A percentile compares a stretch with the other conserved stretches of the same genome.
Conservation (phyloP, 352 stramenopile genomes). For the Blastocystis sp. region DNA sequence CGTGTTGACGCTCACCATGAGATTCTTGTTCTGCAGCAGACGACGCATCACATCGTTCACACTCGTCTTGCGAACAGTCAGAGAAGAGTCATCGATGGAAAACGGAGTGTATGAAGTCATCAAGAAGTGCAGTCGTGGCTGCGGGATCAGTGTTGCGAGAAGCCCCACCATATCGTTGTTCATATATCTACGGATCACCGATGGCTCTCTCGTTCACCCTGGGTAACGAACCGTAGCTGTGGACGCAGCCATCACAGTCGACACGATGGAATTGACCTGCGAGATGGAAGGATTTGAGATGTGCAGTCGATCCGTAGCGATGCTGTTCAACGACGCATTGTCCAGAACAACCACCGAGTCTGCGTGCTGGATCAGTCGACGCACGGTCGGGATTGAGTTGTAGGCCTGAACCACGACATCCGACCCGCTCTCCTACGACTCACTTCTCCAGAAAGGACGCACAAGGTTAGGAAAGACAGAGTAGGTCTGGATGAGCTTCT, state of each 20-base stretch:
- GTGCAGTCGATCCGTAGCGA: constrained; percentile 81
- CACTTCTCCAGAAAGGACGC: background rate
- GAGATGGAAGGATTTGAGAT: constrained; percentile 72
- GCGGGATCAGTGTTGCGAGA: constrained; percentile 92
- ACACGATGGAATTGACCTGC: constrained; percentile 85
- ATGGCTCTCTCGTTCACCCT: background rate
- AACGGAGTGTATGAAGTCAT: constrained; percentile 99
- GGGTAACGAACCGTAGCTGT: constrained; percentile 90
- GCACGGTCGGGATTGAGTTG: constrained; percentile 95
- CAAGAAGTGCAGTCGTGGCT: constrained; percentile 94
- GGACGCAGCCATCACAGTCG: constrained; percentile 95
- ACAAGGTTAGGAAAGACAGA: constrained; percentile 67
- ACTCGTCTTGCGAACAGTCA: constrained; percentile 87
- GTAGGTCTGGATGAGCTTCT: constrained; percentile 99
- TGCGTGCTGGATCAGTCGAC: constrained; percentile 92
- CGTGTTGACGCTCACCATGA: constrained; percentile 94
- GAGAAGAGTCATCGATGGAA: background rate
- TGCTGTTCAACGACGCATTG: constrained; percentile 95
- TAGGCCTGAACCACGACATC: constrained; percentile 99
- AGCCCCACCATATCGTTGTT: constrained; percentile 99
- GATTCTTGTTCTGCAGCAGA: constrained; percentile 91
- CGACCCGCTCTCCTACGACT: background rate
- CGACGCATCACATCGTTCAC: constrained; percentile 97
- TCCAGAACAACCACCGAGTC: constrained; percentile 97
- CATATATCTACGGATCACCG: constrained; percentile 78